Conservation (phyloP, 2,329 filamentous ascomycete species). For the Trichoderma simmonsii region DNA sequence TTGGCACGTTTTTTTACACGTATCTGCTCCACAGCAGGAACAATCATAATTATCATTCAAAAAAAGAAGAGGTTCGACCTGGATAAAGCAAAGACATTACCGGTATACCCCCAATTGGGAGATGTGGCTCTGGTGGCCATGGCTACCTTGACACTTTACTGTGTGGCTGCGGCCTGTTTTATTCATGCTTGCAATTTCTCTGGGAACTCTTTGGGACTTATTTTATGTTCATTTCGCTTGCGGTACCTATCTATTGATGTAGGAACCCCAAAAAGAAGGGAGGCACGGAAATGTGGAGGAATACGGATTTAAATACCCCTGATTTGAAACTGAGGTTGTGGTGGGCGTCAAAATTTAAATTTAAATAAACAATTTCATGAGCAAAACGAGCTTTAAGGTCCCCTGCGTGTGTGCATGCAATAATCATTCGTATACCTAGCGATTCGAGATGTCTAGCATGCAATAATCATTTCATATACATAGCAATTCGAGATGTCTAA, state of each 20-base stretch:
- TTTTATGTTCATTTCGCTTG: not conserved
- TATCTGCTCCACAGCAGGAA: constrained; percentile 1
- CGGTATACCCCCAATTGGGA: not conserved
- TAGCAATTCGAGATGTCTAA: not conserved
- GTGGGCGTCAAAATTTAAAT: not conserved
- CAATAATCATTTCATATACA: too few species aligned
- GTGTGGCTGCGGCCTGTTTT: not conserved
- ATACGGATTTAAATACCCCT: constrained; percentile 1
- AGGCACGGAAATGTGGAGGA: constrained; percentile 10
- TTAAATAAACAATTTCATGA: not conserved
- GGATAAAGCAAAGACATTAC: not conserved
- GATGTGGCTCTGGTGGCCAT: not conserved
- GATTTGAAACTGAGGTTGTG: not conserved
- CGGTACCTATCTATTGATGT: not conserved
- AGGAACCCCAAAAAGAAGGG: not conserved
- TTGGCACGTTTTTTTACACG: not conserved
- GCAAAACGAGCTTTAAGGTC: not conserved
- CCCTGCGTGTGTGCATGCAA: too few species aligned
- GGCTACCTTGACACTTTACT: not conserved
- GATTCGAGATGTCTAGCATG: not conserved
- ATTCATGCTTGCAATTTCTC: not conserved
- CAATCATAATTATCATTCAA: not conserved
- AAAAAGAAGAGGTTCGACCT: not conserved
- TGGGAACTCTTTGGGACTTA: not conserved
- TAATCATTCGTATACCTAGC: not conserved